These are phyloP conservation scores for Phaeoacremonium minimum DNA, from an alignment of 2,329 filamentous ascomycete species.

Conservation along the genomic window DNA sequence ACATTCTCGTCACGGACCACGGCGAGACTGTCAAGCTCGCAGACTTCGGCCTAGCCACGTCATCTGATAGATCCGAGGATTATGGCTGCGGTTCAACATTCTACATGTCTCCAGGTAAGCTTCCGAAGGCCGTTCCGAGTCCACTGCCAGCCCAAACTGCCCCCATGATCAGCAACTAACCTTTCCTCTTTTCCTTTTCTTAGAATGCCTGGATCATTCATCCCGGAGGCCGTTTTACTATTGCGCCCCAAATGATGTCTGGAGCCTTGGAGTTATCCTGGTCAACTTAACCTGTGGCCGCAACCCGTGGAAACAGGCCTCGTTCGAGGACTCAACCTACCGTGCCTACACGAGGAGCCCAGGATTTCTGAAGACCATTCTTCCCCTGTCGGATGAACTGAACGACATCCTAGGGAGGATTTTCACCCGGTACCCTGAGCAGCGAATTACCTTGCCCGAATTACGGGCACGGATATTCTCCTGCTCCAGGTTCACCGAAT, in stretches of 20 bases:
- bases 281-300: slow-evolving; percentile 97
- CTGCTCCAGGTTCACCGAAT: slow-evolving; percentile 69
- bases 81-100: slow-evolving; percentile 98
- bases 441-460: slow-evolving; percentile 77
- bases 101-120: slow-evolving; percentile 98
- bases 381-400: slow-evolving; percentile 85
- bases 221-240: slow-evolving; percentile 74
- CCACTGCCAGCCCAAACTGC: too few relatives aligned
- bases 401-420: slow-evolving; percentile 83
- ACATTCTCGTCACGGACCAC: slow-evolving; percentile 85
- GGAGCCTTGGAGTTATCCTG: slow-evolving; percentile 96
- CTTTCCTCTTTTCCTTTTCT: slow-evolving; percentile 16
- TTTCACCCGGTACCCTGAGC: slow-evolving; percentile 80
- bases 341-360: slow-evolving; percentile 80
- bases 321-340: slow-evolving; percentile 90
- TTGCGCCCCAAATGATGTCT: slow-evolving; percentile 93
- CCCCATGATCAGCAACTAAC: slow-evolving; percentile 19
- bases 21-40: slow-evolving; percentile 91
- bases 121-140: too few relatives aligned
- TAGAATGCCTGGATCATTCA: slow-evolving; percentile 86
- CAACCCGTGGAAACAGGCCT: slow-evolving; percentile 98
- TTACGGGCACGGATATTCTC: slow-evolving; percentile 71
- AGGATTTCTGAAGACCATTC: slow-evolving; percentile 86
- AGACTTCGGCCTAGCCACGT: slow-evolving; percentile 93
- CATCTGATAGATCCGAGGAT: slow-evolving; percentile 78